Conservation (phyloP, 1,139 yeast species). For the Debaryomyces sp. region DNA sequence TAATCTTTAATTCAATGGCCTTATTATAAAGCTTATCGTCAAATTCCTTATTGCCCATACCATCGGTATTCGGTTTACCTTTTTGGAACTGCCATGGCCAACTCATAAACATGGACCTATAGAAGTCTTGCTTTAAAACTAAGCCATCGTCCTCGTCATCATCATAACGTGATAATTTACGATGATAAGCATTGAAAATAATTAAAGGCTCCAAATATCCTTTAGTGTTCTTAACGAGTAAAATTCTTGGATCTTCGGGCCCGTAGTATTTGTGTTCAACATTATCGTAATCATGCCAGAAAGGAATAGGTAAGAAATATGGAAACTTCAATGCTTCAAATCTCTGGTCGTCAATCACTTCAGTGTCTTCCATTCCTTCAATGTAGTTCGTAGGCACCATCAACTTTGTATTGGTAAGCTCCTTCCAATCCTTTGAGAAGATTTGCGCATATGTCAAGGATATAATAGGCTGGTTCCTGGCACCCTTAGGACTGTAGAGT, state of each 20-base stretch:
- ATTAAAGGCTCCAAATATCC: conserved; percentile 43
- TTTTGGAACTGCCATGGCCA: conserved; percentile 31
- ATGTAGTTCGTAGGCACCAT: conserved; percentile 33
- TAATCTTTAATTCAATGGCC: conserved; percentile 27
- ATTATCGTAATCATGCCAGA: conserved; percentile 28
- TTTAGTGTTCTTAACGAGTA: conserved; percentile 31
- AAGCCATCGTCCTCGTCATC: conserved; percentile 26
- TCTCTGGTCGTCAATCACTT: conserved; percentile 12
- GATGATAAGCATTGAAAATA: conserved; percentile 35
- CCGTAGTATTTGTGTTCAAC: conserved; percentile 35
- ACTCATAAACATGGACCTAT: conserved; percentile 19
- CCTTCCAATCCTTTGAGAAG: conserved; percentile 43
- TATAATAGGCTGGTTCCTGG: conserved; percentile 34
- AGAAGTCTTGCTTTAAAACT: conserved; percentile 13
- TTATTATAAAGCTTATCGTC: conserved; percentile 24
- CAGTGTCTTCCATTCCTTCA: conserved; percentile 8
- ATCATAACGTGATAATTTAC: conserved; percentile 26
- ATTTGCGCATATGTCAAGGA: conserved; percentile 41
- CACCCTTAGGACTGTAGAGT: conserved; percentile 31
- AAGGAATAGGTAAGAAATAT: conserved; percentile 34
- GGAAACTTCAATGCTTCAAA: conserved; percentile 30
- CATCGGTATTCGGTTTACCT: conserved; percentile 33
- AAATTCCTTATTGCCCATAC: conserved; percentile 18
- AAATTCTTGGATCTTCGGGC: conserved; percentile 46
- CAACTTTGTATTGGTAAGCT: conserved; percentile 31